Evolutionary conservation across 192 early-diverging fungal genomes (phyloP).

Genomic region (Haplosporangium gracile): DNA sequence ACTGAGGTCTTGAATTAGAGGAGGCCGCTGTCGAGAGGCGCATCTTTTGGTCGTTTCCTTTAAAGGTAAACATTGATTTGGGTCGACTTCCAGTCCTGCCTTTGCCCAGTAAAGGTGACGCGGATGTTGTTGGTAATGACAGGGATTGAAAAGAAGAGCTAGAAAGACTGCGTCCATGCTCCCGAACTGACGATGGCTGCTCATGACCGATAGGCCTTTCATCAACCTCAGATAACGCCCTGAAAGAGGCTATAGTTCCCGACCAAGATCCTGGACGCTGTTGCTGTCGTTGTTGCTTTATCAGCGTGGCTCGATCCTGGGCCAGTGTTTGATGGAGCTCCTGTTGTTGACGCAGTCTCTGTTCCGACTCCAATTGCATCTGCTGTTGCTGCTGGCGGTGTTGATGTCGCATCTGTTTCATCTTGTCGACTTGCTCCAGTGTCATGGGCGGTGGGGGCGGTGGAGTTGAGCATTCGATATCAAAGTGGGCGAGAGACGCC

Average conservation of each 20-base stretch:
- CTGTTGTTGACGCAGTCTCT: conserved; percentile 18
- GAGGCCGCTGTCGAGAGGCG: background rate
- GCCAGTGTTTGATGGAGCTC: conserved; percentile 17
- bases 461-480: background rate
- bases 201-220: background rate
- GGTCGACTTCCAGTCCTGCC: background rate
- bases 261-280: background rate
- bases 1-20: background rate
- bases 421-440: background rate
- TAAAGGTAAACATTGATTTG: background rate
- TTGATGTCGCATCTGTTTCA: conserved; percentile 6
- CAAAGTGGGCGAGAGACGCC: conserved; percentile 4
- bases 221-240: background rate
- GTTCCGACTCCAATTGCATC: conserved; percentile 14
- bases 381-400: background rate
- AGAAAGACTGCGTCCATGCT: background rate
- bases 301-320: background rate
- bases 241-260: background rate
- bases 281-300: background rate
- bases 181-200: background rate
- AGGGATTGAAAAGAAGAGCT: background rate
- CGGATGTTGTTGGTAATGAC: background rate
- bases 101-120: background rate
- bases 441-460: conserved; percentile 18
- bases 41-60: background rate